phyloP scores from a whole-genome alignment of 2,329 filamentous ascomycete genomes.

The Aureobasidium leucospermi region DNA sequence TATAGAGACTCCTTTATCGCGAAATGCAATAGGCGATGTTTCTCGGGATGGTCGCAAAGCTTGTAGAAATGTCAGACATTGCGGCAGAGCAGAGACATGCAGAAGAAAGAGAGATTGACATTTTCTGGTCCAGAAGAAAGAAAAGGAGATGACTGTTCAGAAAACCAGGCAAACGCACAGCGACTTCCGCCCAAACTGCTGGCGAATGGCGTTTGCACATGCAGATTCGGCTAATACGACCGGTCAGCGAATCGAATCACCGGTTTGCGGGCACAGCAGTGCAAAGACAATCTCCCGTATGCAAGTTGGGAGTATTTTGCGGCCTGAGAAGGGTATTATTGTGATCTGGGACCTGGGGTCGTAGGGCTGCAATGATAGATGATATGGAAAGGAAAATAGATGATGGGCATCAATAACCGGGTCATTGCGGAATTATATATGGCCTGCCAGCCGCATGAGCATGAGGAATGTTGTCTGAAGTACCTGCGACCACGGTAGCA shows the following conservation, averaged over 20 bases:
- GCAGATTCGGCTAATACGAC: constrained; percentile 14
- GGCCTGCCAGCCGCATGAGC: constrained; percentile 1
- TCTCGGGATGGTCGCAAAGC: neutral
- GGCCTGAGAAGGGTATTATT: neutral
- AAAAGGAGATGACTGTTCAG: constrained; percentile 4
- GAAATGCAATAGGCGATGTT: neutral
- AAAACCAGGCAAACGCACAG: constrained; percentile 14
- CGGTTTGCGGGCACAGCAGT: neutral
- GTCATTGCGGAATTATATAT: constrained; percentile 6
- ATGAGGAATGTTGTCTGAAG: neutral
- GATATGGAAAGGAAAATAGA: constrained; percentile 3
- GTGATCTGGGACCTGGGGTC: neutral
- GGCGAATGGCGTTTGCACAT: constrained; percentile 14
- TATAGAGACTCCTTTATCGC: neutral
- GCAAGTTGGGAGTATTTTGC: neutral
- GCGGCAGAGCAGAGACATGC: constrained; percentile 3
- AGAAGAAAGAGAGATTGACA: constrained; percentile 9
- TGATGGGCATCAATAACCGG: constrained; percentile 2
- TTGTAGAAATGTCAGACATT: constrained; percentile 11
- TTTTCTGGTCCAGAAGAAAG: neutral
- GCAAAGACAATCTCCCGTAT: neutral
- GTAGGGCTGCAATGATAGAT: constrained; percentile 10
- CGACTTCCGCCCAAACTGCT: constrained; percentile 12
- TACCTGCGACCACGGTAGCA: neutral
- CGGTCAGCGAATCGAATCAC: constrained; percentile 1